phyloP scores from a whole-genome alignment of 768 basidiomycete species.

The Naganishia vishniacii region DNA sequence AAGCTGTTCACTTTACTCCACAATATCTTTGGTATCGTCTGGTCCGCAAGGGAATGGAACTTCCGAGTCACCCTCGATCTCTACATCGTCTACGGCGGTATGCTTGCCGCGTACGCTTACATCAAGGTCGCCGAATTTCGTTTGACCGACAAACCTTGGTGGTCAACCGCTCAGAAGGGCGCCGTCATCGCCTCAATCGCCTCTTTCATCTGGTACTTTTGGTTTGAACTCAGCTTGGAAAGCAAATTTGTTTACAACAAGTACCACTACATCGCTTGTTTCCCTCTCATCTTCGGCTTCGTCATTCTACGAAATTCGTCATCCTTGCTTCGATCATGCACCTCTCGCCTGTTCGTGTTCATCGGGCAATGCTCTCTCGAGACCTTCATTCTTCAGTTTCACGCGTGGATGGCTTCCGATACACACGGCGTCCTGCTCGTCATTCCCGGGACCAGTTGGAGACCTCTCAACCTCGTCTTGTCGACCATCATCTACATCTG shows the following conservation, averaged over 20 bases:
- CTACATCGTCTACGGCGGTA: conserved; percentile 81
- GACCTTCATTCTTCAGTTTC: conserved; percentile 85
- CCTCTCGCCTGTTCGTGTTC: conserved; percentile 67
- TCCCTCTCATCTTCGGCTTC: conserved; percentile 72
- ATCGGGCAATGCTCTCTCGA: conserved; percentile 83
- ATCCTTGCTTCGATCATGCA: conserved; percentile 62
- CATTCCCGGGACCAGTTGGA: conserved; percentile 66
- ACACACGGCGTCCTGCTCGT: conserved; percentile 75
- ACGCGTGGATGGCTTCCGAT: conserved; percentile 74
- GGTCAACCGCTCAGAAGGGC: conserved; percentile 57
- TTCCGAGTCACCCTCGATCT: conserved; percentile 85
- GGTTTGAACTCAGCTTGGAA: conserved; percentile 68
- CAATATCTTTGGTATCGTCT: conserved; percentile 65
- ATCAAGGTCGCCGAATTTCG: conserved; percentile 71
- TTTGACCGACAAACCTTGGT: conserved; percentile 64
- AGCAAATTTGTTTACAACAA: conserved; percentile 79
- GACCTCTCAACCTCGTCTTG: conserved; percentile 70
- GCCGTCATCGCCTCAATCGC: conserved; percentile 56
- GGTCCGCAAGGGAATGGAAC: conserved; percentile 80
- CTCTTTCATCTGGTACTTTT: conserved; percentile 69
- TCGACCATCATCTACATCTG: conserved; percentile 75
- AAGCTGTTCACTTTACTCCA: conserved; percentile 61
- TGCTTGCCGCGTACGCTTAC: conserved; percentile 66
- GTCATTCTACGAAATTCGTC: conserved; percentile 71
- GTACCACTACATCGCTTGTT: conserved; percentile 79